A percentile compares a stretch with the other conserved stretches of the same genome.
phyloP scores from a whole-genome alignment of 164 flowering plant genomes.

The Euptelea pleiosperma region DNA sequence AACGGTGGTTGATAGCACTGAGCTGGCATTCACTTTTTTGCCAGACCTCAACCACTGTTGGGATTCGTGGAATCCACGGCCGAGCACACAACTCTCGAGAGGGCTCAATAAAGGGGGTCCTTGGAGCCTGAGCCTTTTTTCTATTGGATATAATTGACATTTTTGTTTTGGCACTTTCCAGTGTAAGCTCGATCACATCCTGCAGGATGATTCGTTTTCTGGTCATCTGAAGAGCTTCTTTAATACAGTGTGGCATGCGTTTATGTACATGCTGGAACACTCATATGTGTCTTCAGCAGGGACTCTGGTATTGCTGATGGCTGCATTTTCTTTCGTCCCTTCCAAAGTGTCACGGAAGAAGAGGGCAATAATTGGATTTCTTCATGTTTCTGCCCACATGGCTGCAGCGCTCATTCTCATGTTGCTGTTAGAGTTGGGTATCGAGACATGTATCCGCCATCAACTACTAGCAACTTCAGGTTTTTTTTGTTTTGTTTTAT shows the following conservation, averaged over 20 bases:
- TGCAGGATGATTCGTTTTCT: slow-evolving; percentile 71
- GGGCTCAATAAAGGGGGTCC: too few species aligned
- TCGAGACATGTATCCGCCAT: slow-evolving; percentile 90
- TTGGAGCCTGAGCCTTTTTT: too few species aligned
- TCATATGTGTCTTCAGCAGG: slow-evolving; percentile 74
- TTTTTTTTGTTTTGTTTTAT: too few species aligned
- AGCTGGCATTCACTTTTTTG: too few species aligned
- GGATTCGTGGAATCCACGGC: too few species aligned
- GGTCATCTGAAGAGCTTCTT: slow-evolving; percentile 85
- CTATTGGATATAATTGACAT: slow-evolving; percentile 18
- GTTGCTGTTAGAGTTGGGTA: slow-evolving; percentile 87
- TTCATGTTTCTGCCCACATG: slow-evolving; percentile 90
- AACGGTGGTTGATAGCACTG: too few species aligned
- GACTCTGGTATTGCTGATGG: slow-evolving; percentile 49
- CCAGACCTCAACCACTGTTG: too few species aligned
- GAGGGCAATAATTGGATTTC: slow-evolving; percentile 60
- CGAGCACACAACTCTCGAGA: too few species aligned
- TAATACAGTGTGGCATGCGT: slow-evolving; percentile 60
- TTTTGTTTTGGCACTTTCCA: slow-evolving; percentile 25
- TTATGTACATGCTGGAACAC: slow-evolving; percentile 59
- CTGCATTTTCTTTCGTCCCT: slow-evolving; percentile 76
- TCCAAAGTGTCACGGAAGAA: slow-evolving; percentile 80
- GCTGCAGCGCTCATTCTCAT: slow-evolving; percentile 82
- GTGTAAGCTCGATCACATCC: slow-evolving; percentile 86
- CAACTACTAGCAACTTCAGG: slow-evolving; percentile 87